phyloP scores from a whole-genome alignment of 2,329 filamentous ascomycete species.

The Fusarium falciforme region DNA sequence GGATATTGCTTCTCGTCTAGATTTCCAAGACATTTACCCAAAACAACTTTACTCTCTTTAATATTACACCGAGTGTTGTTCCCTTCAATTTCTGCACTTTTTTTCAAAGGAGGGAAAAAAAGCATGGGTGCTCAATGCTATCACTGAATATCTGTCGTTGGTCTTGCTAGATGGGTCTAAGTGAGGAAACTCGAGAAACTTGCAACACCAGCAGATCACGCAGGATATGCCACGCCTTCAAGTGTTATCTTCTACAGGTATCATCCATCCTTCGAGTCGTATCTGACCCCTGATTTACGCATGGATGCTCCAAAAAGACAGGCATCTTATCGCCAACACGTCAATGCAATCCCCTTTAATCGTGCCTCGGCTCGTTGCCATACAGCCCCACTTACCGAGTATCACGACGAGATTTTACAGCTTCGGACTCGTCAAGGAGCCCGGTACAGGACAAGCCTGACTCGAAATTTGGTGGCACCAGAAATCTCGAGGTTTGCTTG shows the following conservation, averaged over 20 bases:
- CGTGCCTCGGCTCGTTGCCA: conserved; percentile 33
- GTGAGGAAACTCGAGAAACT: neutral
- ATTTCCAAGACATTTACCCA: neutral
- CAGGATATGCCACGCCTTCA: neutral
- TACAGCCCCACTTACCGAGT: conserved; percentile 22
- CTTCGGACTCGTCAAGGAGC: neutral
- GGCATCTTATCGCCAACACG: neutral
- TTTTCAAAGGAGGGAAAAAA: neutral
- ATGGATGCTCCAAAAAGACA: neutral
- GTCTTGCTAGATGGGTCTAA: neutral
- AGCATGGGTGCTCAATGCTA: neutral
- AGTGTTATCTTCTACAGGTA: neutral
- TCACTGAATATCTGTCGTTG: neutral
- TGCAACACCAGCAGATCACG: neutral
- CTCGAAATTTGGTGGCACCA: neutral
- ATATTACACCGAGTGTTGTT: neutral
- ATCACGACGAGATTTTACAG: conserved; percentile 11
- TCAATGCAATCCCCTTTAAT: conserved; percentile 2
- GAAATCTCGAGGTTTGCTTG: neutral
- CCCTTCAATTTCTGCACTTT: neutral
- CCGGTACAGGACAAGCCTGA: neutral
- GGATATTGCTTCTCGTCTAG: neutral
- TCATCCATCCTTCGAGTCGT: neutral
- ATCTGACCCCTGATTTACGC: neutral
- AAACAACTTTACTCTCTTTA: neutral